Evolutionary conservation across 164 flowering plant species (phyloP).

Genomic region (Euptelea pleiosperma): DNA sequence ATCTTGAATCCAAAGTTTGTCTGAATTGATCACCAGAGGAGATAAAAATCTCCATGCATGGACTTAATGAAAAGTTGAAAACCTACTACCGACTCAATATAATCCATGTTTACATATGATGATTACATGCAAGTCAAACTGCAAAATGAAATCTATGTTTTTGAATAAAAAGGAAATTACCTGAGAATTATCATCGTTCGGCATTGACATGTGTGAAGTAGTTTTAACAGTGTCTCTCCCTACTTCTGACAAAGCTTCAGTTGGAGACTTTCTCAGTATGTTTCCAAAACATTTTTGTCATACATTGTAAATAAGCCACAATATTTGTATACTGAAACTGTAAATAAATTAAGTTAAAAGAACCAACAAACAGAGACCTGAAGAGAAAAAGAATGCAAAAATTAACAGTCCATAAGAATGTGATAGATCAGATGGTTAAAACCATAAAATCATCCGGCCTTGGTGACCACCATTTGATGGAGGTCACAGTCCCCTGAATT

Average conservation of each 20-base stretch:
- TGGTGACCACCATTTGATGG: too few species aligned
- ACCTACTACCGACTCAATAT: not conserved
- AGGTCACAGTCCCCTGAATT: too few species aligned
- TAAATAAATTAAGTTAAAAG: not conserved
- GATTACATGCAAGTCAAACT: not conserved
- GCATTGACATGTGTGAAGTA: slow-evolving; percentile 36
- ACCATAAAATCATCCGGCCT: too few species aligned
- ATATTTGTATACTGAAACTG: too few species aligned
- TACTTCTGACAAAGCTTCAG: slow-evolving; percentile 2
- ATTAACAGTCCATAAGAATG: too few species aligned
- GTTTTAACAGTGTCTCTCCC: not conserved
- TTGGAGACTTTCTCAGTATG: slow-evolving; percentile 1
- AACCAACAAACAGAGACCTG: not conserved
- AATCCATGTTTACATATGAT: not conserved
- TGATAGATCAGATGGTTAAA: too few species aligned
- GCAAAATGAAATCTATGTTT: too few species aligned
- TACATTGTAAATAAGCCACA: too few species aligned
- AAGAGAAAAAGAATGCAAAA: too few species aligned
- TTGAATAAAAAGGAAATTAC: slow-evolving; percentile 19
- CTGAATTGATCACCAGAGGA: not conserved
- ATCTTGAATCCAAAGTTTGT: not conserved
- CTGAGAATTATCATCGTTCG: slow-evolving; percentile 53
- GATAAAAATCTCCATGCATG: not conserved
- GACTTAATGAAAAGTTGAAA: not conserved
- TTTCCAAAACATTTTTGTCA: not conserved